These are phyloP conservation scores for Ascosphaera apis DNA, from an alignment of 2,329 filamentous ascomycete genomes.

Conservation along the genomic window DNA sequence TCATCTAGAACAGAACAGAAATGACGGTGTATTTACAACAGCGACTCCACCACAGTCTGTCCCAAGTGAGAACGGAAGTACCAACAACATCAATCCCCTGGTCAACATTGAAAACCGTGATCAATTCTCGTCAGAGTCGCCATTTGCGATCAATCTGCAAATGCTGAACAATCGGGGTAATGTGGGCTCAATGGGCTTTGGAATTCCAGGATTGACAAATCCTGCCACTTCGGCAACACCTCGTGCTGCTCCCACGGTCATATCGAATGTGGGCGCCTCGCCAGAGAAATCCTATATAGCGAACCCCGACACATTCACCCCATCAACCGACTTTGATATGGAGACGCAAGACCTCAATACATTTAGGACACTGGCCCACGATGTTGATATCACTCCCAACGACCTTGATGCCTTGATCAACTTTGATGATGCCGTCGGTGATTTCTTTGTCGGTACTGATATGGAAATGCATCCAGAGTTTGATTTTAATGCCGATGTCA, in stretches of 20 bases:
- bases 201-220: background rate
- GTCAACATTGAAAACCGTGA: background rate
- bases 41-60: conserved; percentile 21
- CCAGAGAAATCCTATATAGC: background rate
- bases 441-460: conserved; percentile 15
- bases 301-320: background rate
- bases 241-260: conserved; percentile 2
- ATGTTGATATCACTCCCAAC: conserved; percentile 21
- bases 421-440: conserved; percentile 19
- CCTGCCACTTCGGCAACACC: conserved; percentile 9
- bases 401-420: conserved; percentile 25
- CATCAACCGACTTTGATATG: background rate
- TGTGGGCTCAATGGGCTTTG: conserved; percentile 1
- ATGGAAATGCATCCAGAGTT: background rate
- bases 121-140: background rate
- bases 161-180: background rate
- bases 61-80: conserved; percentile 18
- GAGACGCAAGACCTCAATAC: conserved; percentile 10
- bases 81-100: conserved; percentile 3
- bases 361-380: conserved; percentile 21
- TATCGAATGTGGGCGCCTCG: background rate
- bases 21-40: conserved; percentile 10
- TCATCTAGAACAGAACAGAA: background rate
- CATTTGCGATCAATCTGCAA: conserved; percentile 1
- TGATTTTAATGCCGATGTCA: background rate